Evolutionary conservation across 805 yeast genomes (phyloP).

Genomic region (Yamadazyma kitorensis): DNA sequence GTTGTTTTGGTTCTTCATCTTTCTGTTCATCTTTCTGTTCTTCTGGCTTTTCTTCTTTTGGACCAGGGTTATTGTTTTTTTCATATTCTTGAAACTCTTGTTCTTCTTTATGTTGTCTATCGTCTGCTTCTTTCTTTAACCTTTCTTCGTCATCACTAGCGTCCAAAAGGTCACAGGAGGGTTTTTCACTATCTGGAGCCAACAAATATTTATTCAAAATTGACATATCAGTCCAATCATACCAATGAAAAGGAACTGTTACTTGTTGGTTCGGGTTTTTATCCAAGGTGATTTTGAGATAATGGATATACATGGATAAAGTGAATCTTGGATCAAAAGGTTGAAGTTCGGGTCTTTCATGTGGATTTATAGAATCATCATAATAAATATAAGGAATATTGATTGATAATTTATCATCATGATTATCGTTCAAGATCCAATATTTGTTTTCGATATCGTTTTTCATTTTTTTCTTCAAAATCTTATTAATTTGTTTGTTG

Average conservation of each 20-base stretch:
- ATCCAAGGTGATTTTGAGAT: conserved; percentile 10
- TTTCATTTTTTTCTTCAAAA: conserved; percentile 14
- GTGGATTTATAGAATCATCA: neutral
- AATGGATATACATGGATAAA: conserved; percentile 20
- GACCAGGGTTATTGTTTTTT: conserved; percentile 1
- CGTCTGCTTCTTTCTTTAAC: conserved; percentile 20
- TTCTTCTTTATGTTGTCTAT: conserved; percentile 8
- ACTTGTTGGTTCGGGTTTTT: conserved; percentile 3
- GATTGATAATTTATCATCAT: conserved; percentile 11
- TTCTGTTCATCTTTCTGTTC: conserved; percentile 11
- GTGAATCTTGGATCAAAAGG: conserved; percentile 34
- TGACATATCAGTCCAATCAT: conserved; percentile 52
- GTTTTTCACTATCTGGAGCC: conserved; percentile 23
- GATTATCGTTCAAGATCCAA: conserved; percentile 18
- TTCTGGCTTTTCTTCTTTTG: conserved; percentile 6
- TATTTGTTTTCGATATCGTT: conserved; percentile 23
- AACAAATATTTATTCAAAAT: conserved; percentile 32
- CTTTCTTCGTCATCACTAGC: conserved; percentile 21
- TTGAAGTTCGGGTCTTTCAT: conserved; percentile 20
- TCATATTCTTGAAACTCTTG: conserved; percentile 10
- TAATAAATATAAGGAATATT: conserved; percentile 12
- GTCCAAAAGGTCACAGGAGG: conserved; percentile 45
- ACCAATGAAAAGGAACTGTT: conserved; percentile 49
- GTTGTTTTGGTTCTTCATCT: conserved; percentile 12
- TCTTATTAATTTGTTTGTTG: conserved; percentile 15